Percentiles rank a stretch among this genome's conserved stretches.
phyloP scores from a whole-genome alignment of 805 yeast species.

The Wickerhamiella brachini region DNA sequence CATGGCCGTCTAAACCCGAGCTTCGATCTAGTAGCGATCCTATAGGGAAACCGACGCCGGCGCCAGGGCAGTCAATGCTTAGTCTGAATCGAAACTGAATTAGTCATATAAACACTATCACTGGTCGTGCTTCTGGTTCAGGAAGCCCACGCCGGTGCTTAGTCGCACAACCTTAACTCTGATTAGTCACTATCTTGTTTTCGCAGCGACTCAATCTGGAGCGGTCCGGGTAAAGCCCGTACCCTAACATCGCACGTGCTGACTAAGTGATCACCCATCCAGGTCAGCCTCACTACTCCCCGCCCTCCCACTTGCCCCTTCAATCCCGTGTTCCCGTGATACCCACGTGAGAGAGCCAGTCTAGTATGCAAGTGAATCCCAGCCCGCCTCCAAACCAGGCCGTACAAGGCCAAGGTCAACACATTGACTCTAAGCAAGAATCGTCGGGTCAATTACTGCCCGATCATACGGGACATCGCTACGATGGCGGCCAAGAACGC shows the following conservation, averaged over 20 bases:
- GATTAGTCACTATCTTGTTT: no score
- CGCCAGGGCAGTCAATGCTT: no score
- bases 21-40: no score
- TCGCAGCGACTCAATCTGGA: no score
- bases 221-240: background rate
- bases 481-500: constrained; percentile 3
- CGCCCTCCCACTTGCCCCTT: background rate
- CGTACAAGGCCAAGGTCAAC: background rate
- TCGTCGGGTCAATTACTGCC: background rate
- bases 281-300: background rate
- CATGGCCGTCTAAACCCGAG: no score
- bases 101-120: no score
- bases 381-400: background rate
- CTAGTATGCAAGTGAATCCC: background rate
- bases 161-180: no score
- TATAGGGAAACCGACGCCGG: no score
- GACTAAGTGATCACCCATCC: background rate
- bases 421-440: background rate
- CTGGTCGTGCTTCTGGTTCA: no score
- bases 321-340: constrained; percentile 1
- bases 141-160: no score
- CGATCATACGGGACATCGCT: constrained; percentile 1
- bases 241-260: background rate
- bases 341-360: constrained; percentile 1
- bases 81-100: no score